Percentiles rank a stretch among this genome's conserved stretches.
These are phyloP conservation scores for Trametopsis cervina DNA, from an alignment of 768 basidiomycete genomes.

Conservation along the genomic window DNA sequence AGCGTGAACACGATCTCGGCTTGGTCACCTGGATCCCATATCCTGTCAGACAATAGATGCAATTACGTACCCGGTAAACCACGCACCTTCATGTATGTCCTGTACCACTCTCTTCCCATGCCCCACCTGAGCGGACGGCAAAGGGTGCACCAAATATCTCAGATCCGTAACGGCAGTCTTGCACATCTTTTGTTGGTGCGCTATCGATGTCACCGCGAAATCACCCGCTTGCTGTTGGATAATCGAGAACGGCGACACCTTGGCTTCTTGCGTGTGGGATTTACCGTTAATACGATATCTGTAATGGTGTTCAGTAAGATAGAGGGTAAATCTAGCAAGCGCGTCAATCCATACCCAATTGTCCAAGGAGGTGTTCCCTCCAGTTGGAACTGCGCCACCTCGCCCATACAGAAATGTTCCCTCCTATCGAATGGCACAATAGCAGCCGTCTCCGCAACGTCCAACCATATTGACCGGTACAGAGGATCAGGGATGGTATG, in stretches of 20 bases:
- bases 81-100: conserved; percentile 82
- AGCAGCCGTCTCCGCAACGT: conserved; percentile 94
- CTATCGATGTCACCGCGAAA: conserved; percentile 82
- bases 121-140: conserved; percentile 86
- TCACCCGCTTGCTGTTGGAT: conserved; percentile 75
- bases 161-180: conserved; percentile 76
- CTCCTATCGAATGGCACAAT: conserved; percentile 79
- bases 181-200: conserved; percentile 91
- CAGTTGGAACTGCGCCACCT: conserved; percentile 83
- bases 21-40: conserved; percentile 84
- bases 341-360: conserved; percentile 49
- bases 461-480: conserved; percentile 65
- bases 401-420: conserved; percentile 85
- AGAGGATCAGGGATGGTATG: conserved; percentile 60
- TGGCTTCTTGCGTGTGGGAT: conserved; percentile 63
- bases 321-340: not conserved
- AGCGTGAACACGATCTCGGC: conserved; percentile 91
- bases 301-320: not conserved
- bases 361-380: conserved; percentile 94
- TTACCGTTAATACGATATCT: conserved; percentile 83
- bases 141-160: conserved; percentile 63
- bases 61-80: too few species aligned
- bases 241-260: conserved; percentile 79
- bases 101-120: conserved; percentile 78
- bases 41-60: too few species aligned